Evolutionary conservation across 2,329 filamentous ascomycete genomes (phyloP).

Genomic region (Colletotrichum siamense): DNA sequence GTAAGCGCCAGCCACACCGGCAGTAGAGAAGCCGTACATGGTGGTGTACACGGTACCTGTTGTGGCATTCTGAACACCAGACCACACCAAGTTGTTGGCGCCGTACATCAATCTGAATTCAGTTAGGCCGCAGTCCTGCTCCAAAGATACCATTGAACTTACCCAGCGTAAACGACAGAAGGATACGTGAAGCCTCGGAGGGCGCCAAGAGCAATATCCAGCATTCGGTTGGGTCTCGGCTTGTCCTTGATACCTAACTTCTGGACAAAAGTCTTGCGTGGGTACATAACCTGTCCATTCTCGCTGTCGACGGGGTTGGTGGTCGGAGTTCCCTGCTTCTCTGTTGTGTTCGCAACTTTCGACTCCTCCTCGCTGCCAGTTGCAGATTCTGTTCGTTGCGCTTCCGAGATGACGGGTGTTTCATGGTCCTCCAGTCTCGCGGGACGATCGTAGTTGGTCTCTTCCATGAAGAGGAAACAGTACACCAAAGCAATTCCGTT

Average conservation of each 20-base stretch:
- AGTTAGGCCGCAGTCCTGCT: neutral
- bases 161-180: conserved; percentile 43
- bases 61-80: conserved; percentile 34
- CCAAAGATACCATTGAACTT: neutral
- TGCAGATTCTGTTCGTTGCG: neutral
- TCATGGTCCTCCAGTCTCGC: neutral
- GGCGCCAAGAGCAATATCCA: conserved; percentile 38
- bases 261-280: conserved; percentile 40
- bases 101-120: conserved; percentile 32
- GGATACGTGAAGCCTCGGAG: conserved; percentile 34
- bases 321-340: neutral
- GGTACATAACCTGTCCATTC: conserved; percentile 33
- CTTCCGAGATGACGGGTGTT: neutral
- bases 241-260: conserved; percentile 37
- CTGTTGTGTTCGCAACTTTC: neutral
- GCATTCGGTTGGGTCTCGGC: conserved; percentile 39
- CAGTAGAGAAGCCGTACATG: conserved; percentile 32
- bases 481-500: conserved; percentile 38
- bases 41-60: conserved; percentile 35
- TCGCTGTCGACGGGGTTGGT: conserved; percentile 24
- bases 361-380: neutral
- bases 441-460: conserved; percentile 57
- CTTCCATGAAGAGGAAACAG: conserved; percentile 63
- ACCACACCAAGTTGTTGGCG: conserved; percentile 36
- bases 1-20: conserved; percentile 26